These are phyloP conservation scores for Vicia sativa DNA, from an alignment of 306 rosid species.

Conservation along the genomic window DNA sequence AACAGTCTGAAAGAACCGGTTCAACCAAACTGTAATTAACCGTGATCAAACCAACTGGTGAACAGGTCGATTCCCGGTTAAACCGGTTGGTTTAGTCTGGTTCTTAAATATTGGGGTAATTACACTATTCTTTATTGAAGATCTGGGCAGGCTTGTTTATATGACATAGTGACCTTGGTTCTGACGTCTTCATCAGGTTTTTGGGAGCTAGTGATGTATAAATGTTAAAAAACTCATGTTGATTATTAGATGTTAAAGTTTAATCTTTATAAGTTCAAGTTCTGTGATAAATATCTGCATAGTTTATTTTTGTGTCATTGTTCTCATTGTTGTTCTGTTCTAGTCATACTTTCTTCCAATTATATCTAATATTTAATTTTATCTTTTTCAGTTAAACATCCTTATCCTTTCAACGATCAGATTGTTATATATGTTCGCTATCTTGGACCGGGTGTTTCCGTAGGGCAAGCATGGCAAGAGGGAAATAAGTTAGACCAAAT, in stretches of 20 bases:
- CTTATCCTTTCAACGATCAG: slow-evolving; percentile 77
- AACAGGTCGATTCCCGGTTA: not conserved
- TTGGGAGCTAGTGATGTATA: slow-evolving; percentile 12
- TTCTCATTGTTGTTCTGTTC: slow-evolving; percentile 9
- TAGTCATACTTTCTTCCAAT: slow-evolving; percentile 16
- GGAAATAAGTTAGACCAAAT: slow-evolving; percentile 74
- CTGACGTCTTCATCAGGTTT: not conserved
- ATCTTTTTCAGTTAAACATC: slow-evolving; percentile 66
- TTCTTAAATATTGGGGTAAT: not conserved
- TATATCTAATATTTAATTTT: slow-evolving; percentile 13
- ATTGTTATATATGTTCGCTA: slow-evolving; percentile 66
- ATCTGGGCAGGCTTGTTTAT: not conserved
- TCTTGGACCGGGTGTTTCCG: slow-evolving; percentile 74
- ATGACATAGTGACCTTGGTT: slow-evolving; percentile 12
- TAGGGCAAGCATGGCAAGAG: slow-evolving; percentile 96
- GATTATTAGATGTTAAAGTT: slow-evolving; percentile 15
- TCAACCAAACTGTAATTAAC: not conserved
- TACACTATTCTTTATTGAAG: slow-evolving; percentile 8
- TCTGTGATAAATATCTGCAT: slow-evolving; percentile 13
- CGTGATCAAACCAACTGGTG: not conserved
- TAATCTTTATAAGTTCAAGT: not conserved
- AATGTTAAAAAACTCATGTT: not conserved
- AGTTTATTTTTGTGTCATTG: slow-evolving; percentile 23
- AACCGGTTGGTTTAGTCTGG: not conserved
- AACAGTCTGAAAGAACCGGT: not conserved